phyloP scores from a whole-genome alignment of 1,284 basidiomycete species.

The Meira miltonrushii region DNA sequence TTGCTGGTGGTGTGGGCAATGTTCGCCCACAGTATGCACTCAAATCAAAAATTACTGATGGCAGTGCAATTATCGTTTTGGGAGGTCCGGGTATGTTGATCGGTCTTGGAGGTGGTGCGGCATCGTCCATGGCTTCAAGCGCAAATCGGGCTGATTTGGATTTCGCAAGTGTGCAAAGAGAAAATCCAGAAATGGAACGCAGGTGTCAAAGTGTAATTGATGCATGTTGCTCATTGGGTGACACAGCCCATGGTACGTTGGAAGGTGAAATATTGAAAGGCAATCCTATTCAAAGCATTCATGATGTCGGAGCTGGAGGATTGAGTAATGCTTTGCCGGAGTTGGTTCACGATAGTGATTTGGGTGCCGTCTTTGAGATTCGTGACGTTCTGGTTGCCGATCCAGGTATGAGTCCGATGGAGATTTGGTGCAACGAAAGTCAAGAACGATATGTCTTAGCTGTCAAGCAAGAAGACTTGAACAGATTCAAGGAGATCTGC shows the following conservation, averaged over 20 bases:
- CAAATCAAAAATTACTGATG: constrained; percentile 44
- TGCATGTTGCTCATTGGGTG: constrained; percentile 54
- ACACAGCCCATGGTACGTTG: constrained; percentile 15
- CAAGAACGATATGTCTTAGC: constrained; percentile 95
- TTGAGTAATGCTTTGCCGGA: constrained; percentile 95
- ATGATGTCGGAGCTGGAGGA: constrained; percentile 96
- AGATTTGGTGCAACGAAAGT: constrained; percentile 99
- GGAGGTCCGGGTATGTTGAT: constrained; percentile 96
- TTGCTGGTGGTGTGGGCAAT: constrained; percentile 92
- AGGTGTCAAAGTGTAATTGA: constrained; percentile 97
- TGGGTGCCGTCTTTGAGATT: constrained; percentile 92
- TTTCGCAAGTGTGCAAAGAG: constrained; percentile 93
- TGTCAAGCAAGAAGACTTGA: constrained; percentile 36
- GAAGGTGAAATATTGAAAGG: constrained; percentile 14
- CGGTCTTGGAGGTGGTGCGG: constrained; percentile 91
- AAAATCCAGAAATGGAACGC: constrained; percentile 97
- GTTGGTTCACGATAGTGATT: constrained; percentile 85
- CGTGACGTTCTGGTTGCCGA: constrained; percentile 88
- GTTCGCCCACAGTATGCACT: constrained; percentile 58
- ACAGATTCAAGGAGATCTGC: constrained; percentile 69
- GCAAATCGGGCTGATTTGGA: constrained; percentile 76
- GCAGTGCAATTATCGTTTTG: constrained; percentile 68
- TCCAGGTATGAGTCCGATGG: constrained; percentile 93
- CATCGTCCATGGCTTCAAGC: constrained; percentile 71
- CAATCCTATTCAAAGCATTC: constrained; percentile 86